Percentiles rank a stretch among this genome's conserved stretches.
Conservation (phyloP, 148 eudicot genomes). For the Fagopyrum homotropicum region DNA sequence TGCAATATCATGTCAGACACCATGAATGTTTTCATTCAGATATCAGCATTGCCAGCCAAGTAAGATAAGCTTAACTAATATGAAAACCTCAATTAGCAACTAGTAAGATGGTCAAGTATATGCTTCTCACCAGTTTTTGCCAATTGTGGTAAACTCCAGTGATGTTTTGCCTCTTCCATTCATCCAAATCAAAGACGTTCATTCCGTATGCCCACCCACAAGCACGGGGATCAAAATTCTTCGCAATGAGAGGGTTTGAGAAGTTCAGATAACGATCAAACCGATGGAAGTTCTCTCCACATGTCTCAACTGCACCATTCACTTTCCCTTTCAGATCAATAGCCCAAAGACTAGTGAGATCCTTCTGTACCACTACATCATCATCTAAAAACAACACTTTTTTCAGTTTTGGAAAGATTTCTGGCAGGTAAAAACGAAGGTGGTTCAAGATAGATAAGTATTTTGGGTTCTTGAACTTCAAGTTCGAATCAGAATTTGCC, state of each 20-base stretch:
- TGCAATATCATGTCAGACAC: neutral
- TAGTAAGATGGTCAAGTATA: neutral
- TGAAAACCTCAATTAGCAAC: neutral
- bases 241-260: conserved; percentile 73
- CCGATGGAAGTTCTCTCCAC: conserved; percentile 80
- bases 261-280: conserved; percentile 84
- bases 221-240: conserved; percentile 70
- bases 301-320: conserved; percentile 81
- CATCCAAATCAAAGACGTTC: conserved; percentile 77
- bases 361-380: conserved; percentile 83
- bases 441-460: conserved; percentile 83
- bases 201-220: conserved; percentile 98
- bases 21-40: neutral
- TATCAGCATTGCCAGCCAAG: conserved; percentile 1
- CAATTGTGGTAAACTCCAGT: conserved; percentile 79
- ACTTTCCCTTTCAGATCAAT: conserved; percentile 73
- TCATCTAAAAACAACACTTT: conserved; percentile 83
- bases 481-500: conserved; percentile 60
- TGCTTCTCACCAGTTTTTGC: conserved; percentile 68
- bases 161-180: conserved; percentile 86
- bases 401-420: conserved; percentile 75
- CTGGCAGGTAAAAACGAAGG: conserved; percentile 91
- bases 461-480: conserved; percentile 81
- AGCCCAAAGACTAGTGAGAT: conserved; percentile 74
- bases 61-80: neutral